Evolutionary conservation across 2,329 filamentous ascomycete species (phyloP).

Genomic region (Calycina marina): DNA sequence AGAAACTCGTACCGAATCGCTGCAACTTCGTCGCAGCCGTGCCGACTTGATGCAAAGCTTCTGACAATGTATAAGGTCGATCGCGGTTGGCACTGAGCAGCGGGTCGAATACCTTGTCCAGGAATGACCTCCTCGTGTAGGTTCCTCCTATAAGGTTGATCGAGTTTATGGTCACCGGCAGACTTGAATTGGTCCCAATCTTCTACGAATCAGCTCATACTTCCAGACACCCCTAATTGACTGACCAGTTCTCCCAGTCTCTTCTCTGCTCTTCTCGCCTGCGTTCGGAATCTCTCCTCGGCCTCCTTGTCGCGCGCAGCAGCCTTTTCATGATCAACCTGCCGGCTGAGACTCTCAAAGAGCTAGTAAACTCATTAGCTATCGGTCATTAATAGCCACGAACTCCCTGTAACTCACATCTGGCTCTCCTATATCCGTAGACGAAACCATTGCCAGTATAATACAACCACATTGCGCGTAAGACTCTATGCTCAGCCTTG

Average conservation of each 20-base stretch:
- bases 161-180: conserved; percentile 77
- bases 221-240: background rate
- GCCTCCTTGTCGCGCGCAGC: conserved; percentile 45
- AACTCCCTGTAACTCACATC: background rate
- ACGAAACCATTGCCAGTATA: conserved; percentile 20
- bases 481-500: too few relatives aligned
- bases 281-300: conserved; percentile 26
- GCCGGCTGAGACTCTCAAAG: conserved; percentile 21
- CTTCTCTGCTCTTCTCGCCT: conserved; percentile 35
- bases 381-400: too few relatives aligned
- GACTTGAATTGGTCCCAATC: conserved; percentile 69
- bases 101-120: conserved; percentile 68
- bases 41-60: conserved; percentile 61
- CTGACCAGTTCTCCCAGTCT: conserved; percentile 51
- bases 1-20: conserved; percentile 51
- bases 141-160: conserved; percentile 70
- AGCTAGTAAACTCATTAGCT: too few relatives aligned
- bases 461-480: too few relatives aligned
- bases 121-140: conserved; percentile 71
- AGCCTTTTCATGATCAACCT: conserved; percentile 38
- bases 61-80: conserved; percentile 60
- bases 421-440: conserved; percentile 20
- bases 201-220: conserved; percentile 22
- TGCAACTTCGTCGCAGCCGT: conserved; percentile 59
- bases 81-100: conserved; percentile 55